phyloP scores from a whole-genome alignment of 2,329 filamentous ascomycete species.

The Fusarium austroafricanum region DNA sequence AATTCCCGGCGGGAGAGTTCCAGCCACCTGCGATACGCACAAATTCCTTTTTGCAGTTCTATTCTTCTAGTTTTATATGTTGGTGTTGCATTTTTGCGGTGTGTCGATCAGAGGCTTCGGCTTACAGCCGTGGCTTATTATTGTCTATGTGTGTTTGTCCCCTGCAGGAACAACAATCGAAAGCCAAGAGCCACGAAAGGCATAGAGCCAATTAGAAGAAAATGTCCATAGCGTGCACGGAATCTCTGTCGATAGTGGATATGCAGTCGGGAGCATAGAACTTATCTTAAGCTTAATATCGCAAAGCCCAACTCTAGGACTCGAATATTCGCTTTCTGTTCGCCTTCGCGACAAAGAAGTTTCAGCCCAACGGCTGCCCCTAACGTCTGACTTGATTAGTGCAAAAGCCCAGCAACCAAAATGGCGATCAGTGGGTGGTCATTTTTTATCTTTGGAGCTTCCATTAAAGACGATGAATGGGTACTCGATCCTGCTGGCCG shows the following conservation, averaged over 20 bases:
- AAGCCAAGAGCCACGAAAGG: conserved; percentile 8
- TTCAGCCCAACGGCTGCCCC: conserved; percentile 2
- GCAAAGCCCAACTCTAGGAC: neutral
- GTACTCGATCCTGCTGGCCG: conserved; percentile 15
- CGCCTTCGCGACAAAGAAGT: conserved; percentile 5
- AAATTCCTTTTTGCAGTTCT: neutral
- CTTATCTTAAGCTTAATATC: conserved; percentile 6
- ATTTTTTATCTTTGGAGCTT: conserved; percentile 1
- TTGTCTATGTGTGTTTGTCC: conserved; percentile 9
- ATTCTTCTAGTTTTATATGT: too few relatives aligned
- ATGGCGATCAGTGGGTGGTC: neutral
- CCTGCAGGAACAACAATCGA: neutral
- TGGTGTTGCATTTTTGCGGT: too few relatives aligned
- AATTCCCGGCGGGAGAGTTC: conserved; percentile 36
- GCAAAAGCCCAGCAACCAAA: neutral
- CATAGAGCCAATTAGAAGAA: conserved; percentile 25
- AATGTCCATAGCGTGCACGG: conserved; percentile 15
- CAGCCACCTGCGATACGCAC: conserved; percentile 29
- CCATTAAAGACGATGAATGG: conserved; percentile 7
- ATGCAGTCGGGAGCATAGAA: neutral
- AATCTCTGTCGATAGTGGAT: conserved; percentile 5
- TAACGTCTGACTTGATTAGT: conserved; percentile 12
- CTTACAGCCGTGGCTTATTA: neutral
- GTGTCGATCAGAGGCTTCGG: neutral
- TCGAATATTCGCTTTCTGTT: neutral